Conservation (phyloP, 1,284 basidiomycete genomes). For the Athelia sp. region DNA sequence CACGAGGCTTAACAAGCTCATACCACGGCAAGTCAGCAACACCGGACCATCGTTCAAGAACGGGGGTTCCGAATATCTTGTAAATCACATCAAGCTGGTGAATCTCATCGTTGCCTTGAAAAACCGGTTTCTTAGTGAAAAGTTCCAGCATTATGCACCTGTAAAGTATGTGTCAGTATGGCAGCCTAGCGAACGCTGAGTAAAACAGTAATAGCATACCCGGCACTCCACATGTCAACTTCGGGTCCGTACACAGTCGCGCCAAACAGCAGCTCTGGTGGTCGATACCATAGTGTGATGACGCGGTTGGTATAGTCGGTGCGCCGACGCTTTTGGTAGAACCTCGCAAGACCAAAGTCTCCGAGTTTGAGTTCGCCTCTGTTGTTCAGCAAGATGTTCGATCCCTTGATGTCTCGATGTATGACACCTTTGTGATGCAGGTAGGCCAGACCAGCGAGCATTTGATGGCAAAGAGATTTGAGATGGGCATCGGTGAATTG, state of each 20-base stretch:
- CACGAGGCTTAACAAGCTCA: conserved; percentile 91
- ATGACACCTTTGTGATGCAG: conserved; percentile 94
- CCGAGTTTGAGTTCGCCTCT: conserved; percentile 92
- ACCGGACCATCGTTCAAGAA: conserved; percentile 77
- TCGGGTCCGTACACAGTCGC: conserved; percentile 96
- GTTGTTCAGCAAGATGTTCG: conserved; percentile 95
- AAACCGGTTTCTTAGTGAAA: conserved; percentile 91
- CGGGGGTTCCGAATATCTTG: conserved; percentile 86
- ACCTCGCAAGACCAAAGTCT: conserved; percentile 97
- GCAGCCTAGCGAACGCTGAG: conserved; percentile 3
- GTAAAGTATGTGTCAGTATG: conserved; percentile 5
- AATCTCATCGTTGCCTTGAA: conserved; percentile 96
- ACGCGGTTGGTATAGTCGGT: conserved; percentile 98
- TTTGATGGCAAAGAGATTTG: conserved; percentile 93
- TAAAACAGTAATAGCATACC: conserved; percentile 47
- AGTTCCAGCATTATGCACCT: conserved; percentile 99
- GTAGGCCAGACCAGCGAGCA: conserved; percentile 91
- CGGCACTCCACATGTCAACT: conserved; percentile 99
- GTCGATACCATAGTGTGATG: conserved; percentile 98
- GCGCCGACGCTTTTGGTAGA: conserved; percentile 86
- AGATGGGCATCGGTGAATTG: conserved; percentile 82
- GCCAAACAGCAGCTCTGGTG: conserved; percentile 93
- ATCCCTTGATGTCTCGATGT: conserved; percentile 98
- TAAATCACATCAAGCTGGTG: conserved; percentile 94
- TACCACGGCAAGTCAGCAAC: conserved; percentile 92